Evolutionary conservation across 768 basidiomycete genomes (phyloP).

Genomic region (Crassisporium funariophilum): DNA sequence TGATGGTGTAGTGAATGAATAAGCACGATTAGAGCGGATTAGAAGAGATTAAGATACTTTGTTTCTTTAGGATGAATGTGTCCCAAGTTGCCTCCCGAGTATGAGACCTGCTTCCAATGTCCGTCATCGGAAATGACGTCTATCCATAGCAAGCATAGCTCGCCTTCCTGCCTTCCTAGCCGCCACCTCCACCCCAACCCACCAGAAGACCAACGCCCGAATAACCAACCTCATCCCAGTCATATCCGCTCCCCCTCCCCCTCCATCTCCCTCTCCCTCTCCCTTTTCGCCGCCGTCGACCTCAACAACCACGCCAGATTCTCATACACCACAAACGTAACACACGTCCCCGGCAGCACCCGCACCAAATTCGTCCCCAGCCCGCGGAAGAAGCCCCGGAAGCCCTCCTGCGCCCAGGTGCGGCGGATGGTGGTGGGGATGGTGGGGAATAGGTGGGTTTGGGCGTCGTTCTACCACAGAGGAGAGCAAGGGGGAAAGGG

Average conservation of each 20-base stretch:
- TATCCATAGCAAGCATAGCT: no score
- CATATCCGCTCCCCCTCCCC: neutral
- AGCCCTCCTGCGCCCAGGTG: constrained; percentile 81
- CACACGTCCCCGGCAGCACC: constrained; percentile 95
- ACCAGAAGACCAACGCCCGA: no score
- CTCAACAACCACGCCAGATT: constrained; percentile 84
- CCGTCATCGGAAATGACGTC: no score
- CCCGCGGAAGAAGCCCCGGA: constrained; percentile 91
- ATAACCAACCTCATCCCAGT: neutral
- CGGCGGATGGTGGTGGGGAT: constrained; percentile 79
- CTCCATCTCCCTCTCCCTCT: constrained; percentile 22
- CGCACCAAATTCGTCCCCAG: constrained; percentile 92
- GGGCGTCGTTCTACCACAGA: constrained; percentile 60
- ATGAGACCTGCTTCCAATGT: no score
- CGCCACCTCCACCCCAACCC: no score
- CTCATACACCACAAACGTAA: constrained; percentile 98
- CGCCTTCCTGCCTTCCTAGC: no score
- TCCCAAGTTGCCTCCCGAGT: no score
- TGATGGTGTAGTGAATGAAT: no score
- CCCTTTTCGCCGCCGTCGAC: constrained; percentile 60
- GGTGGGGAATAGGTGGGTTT: constrained; percentile 70
- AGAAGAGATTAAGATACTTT: no score
- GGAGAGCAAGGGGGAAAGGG: neutral
- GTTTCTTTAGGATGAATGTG: no score
- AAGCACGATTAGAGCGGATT: no score